Evolutionary conservation across 176 grass and related monocot species (phyloP), one percentile per base, ranked within the genome.

Genomic region (Zoysia pacifica): DNA sequence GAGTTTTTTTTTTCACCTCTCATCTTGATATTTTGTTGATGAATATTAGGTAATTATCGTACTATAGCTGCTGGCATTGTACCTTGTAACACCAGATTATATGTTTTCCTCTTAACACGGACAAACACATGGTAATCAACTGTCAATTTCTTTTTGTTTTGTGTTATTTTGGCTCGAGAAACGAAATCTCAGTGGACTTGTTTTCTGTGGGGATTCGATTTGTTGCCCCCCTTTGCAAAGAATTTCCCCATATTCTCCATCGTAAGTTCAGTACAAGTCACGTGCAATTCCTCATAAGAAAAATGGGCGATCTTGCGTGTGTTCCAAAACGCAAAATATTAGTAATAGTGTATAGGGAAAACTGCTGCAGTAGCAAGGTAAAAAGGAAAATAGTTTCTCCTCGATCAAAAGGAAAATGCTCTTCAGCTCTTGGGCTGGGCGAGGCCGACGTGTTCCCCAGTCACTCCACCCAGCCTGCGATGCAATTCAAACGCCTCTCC

Each of bases 361-460:
- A 47, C 45, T 5, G 1, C 8, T 47, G 6, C 8, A 1, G 8
- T 1, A 5, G 45, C 8, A 47, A 28, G 28, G 28, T 47, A 47
- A 15, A 65, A 65, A 67, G 6, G 7, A 42, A 43, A 72, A 9
- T 58, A 41, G 18, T 51, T 16, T 36, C 47, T 20, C 47, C 11
- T 28, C 28, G 28, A 28, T 28, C 28, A 28, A 28, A 28, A 28
- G 28, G 28, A 28, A 28, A 28, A 28, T 28, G 28, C 28, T 28
- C 28, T 28, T 36, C 9, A 5, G 13, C 2, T 15, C 13, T 8
- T 9, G 9, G 7, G 10, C 10, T 1, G 51, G 12, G 51, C 64
- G 4, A 18, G 7, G 16, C 43, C 35, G 36, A 77, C 66, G 75
- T 79, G 75, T 45, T 72, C 38, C 56, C 47, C 66, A 46, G n/a